Evolutionary conservation across 148 eudicot genomes (phyloP).

Genomic region (Agrostemma githago): DNA sequence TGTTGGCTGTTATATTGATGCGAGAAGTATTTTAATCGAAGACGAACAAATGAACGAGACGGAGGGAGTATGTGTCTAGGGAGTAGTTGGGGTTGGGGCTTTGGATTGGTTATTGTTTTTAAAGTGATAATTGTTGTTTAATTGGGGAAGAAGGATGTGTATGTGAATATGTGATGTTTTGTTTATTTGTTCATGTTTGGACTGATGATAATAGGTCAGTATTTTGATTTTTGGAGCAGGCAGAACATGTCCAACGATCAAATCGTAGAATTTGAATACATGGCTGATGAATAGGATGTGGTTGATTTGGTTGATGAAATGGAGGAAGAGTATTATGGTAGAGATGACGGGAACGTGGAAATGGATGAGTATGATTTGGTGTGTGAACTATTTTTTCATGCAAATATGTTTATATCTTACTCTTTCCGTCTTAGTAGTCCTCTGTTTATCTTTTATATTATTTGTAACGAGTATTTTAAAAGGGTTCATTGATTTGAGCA

Average conservation of each 20-base stretch:
- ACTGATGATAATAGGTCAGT: neutral
- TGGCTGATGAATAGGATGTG: slow-evolving; percentile 54
- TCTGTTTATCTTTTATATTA: neutral
- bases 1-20: too few species aligned
- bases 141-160: too few species aligned
- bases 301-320: slow-evolving; percentile 44
- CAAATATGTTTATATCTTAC: neutral
- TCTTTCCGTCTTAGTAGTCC: neutral
- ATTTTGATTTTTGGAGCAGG: slow-evolving; percentile 15
- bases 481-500: slow-evolving; percentile 25
- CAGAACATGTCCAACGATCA: slow-evolving; percentile 36
- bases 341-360: slow-evolving; percentile 29
- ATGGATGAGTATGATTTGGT: slow-evolving; percentile 73
- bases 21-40: too few species aligned
- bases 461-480: neutral
- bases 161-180: too few species aligned
- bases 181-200: too few species aligned
- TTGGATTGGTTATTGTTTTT: too few species aligned
- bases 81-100: too few species aligned
- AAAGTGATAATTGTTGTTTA: too few species aligned
- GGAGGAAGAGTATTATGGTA: slow-evolving; percentile 38
- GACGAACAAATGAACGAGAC: too few species aligned
- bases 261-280: slow-evolving; percentile 36
- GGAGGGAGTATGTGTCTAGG: too few species aligned
- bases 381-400: slow-evolving; percentile 17